phyloP scores from a whole-genome alignment of 2,329 filamentous ascomycete species.

The Alternaria solani region DNA sequence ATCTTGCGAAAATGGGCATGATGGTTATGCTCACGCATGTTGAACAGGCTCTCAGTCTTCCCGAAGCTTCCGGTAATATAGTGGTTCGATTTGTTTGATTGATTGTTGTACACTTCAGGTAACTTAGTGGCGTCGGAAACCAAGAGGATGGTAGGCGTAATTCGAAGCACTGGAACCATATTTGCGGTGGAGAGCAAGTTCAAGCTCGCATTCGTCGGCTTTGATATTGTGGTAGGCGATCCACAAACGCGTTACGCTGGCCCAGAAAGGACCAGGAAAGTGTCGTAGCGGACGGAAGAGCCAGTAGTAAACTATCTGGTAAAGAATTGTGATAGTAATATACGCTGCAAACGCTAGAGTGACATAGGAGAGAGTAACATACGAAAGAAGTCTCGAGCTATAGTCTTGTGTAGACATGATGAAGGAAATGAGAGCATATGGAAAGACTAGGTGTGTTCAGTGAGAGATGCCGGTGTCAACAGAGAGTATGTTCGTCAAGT shows the following conservation, averaged over 20 bases:
- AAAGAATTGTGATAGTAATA: conserved; percentile 12
- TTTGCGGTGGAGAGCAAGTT: conserved; percentile 56
- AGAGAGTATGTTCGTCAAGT: background rate
- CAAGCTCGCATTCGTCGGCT: conserved; percentile 56
- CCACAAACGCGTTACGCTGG: conserved; percentile 61
- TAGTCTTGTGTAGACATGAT: background rate
- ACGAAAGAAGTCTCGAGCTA: background rate
- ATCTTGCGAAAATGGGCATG: conserved; percentile 65
- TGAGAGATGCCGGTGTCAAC: background rate
- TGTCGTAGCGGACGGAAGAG: conserved; percentile 62
- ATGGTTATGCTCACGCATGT: conserved; percentile 62
- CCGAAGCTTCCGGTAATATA: conserved; percentile 68
- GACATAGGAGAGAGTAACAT: conserved; percentile 1
- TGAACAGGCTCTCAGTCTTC: conserved; percentile 64
- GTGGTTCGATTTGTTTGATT: conserved; percentile 65
- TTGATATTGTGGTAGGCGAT: conserved; percentile 61
- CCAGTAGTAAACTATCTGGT: conserved; percentile 53
- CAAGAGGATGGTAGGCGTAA: conserved; percentile 59
- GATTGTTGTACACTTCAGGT: conserved; percentile 64
- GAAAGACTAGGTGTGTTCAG: background rate
- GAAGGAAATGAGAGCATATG: background rate
- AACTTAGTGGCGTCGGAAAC: conserved; percentile 64
- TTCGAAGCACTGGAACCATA: conserved; percentile 50
- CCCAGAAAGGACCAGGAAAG: conserved; percentile 66
- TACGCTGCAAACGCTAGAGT: background rate